phyloP scores from a whole-genome alignment of 768 basidiomycete genomes.

The Mycena kentingensis region DNA sequence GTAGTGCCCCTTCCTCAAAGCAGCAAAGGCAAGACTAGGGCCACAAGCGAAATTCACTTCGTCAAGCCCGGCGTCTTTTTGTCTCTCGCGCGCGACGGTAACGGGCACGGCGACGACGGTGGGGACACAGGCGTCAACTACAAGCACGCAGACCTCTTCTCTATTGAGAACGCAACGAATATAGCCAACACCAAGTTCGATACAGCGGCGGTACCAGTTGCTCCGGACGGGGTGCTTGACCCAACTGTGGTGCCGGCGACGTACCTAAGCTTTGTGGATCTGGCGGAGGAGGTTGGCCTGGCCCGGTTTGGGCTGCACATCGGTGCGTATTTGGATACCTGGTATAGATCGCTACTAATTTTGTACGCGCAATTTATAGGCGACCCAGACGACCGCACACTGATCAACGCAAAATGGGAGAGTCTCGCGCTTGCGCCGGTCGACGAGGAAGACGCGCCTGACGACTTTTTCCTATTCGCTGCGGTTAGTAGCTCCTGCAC shows the following conservation, averaged over 20 bases:
- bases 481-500: conserved; percentile 44
- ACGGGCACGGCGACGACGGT: conserved; percentile 59
- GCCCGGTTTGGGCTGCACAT: conserved; percentile 66
- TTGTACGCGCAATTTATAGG: too few species aligned
- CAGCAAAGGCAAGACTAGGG: conserved; percentile 51
- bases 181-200: conserved; percentile 62
- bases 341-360: too few species aligned
- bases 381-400: conserved; percentile 48
- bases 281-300: conserved; percentile 54
- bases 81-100: conserved; percentile 58
- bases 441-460: conserved; percentile 49
- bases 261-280: conserved; percentile 59
- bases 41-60: conserved; percentile 60
- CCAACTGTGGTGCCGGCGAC: conserved; percentile 52
- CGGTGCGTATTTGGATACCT: too few species aligned
- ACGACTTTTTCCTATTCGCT: conserved; percentile 71
- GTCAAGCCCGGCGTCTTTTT: conserved; percentile 56
- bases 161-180: conserved; percentile 59
- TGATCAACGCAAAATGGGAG: conserved; percentile 73
- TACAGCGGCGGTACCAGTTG: conserved; percentile 57
- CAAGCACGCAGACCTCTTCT: conserved; percentile 65
- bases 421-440: conserved; percentile 60
- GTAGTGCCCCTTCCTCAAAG: conserved; percentile 59
- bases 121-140: conserved; percentile 49
- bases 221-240: conserved; percentile 59